These are phyloP conservation scores for Microcyclosporella mali DNA, from an alignment of 2,329 filamentous ascomycete genomes.

Conservation along the genomic window DNA sequence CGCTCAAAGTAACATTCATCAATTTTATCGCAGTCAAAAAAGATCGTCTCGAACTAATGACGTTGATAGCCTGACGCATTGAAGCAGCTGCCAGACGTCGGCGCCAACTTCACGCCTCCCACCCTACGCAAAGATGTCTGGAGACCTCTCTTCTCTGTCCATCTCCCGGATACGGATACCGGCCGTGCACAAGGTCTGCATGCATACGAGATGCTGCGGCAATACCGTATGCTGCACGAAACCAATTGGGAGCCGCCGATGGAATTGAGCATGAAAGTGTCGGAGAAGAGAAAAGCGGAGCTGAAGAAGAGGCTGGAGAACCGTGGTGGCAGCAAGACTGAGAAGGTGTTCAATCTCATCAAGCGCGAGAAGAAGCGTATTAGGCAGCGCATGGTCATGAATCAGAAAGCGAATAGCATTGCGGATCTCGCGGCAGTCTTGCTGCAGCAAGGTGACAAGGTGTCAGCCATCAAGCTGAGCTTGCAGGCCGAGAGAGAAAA, in stretches of 20 bases:
- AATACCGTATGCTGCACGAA: constrained; percentile 56
- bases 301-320: constrained; percentile 35
- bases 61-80: constrained; percentile 38
- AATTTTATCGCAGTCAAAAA: neutral
- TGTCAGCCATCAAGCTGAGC: neutral
- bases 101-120: constrained; percentile 57
- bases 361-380: constrained; percentile 39
- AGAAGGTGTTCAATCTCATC: constrained; percentile 28
- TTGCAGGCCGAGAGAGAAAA: neutral
- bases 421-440: constrained; percentile 56
- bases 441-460: constrained; percentile 37
- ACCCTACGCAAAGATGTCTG: constrained; percentile 57
- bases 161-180: constrained; percentile 44
- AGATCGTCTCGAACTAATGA: neutral
- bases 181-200: constrained; percentile 42
- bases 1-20: constrained; percentile 46
- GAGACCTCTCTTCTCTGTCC: constrained; percentile 54
- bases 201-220: constrained; percentile 53
- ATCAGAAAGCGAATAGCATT: constrained; percentile 58
- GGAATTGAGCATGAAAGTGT: constrained; percentile 32
- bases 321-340: constrained; percentile 28
- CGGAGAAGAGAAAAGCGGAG: constrained; percentile 36
- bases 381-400: constrained; percentile 52
- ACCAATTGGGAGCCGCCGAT: constrained; percentile 40
- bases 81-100: constrained; percentile 55